phyloP scores from a whole-genome alignment of 768 basidiomycete genomes.

The Trametes maxima region DNA sequence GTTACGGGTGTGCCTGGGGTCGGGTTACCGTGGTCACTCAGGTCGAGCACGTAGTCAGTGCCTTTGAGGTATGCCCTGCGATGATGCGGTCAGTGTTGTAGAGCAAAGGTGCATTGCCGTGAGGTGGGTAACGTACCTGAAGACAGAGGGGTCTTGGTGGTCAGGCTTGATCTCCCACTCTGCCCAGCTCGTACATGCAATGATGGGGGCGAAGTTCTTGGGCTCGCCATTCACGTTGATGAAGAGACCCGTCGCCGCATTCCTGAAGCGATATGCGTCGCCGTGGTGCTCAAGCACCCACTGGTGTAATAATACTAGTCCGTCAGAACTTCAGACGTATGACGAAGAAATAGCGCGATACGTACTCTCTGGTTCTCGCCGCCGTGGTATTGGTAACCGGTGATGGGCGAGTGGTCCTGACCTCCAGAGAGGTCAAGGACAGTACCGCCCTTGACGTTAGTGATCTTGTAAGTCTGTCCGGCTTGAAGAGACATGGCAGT shows the following conservation, averaged over 20 bases:
- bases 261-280: constrained; percentile 43
- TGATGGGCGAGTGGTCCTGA: constrained; percentile 49
- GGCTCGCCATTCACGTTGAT: constrained; percentile 41
- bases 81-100: background rate
- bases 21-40: constrained; percentile 48
- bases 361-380: constrained; percentile 54
- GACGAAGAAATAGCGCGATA: background rate
- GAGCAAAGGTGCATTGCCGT: background rate
- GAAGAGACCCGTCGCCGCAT: constrained; percentile 43
- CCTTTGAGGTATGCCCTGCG: constrained; percentile 48
- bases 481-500: constrained; percentile 27
- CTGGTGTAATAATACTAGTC: constrained; percentile 31
- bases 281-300: constrained; percentile 49
- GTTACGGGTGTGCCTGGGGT: constrained; percentile 47
- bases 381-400: constrained; percentile 47
- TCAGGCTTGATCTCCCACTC: constrained; percentile 57
- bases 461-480: constrained; percentile 47
- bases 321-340: background rate
- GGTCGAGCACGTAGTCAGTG: constrained; percentile 48
- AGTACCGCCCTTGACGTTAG: constrained; percentile 54
- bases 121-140: constrained; percentile 42
- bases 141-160: constrained; percentile 37
- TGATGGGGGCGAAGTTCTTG: constrained; percentile 34
- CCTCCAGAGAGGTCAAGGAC: constrained; percentile 57
- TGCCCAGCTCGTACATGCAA: constrained; percentile 40